Evolutionary conservation across 2,329 filamentous ascomycete genomes (phyloP).

Genomic region (Dryadomyces quercus-mongolicae): DNA sequence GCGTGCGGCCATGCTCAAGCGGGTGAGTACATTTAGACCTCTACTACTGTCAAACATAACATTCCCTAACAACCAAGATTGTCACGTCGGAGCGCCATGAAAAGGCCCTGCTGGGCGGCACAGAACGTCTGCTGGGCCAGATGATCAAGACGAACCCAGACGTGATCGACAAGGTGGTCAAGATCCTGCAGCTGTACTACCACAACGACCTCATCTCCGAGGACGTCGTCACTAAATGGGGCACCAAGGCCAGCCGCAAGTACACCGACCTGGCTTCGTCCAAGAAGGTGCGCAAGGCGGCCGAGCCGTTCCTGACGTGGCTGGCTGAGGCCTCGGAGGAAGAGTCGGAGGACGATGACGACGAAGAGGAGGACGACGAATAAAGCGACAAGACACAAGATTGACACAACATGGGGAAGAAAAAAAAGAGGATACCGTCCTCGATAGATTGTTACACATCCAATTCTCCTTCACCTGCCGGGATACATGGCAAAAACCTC

Average conservation of each 20-base stretch:
- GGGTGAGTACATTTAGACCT: slow-evolving; percentile 38
- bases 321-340: slow-evolving; percentile 61
- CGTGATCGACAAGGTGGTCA: slow-evolving; percentile 62
- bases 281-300: slow-evolving; percentile 91
- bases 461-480: no score
- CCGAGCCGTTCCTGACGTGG: slow-evolving; percentile 90
- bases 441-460: not conserved
- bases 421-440: not conserved
- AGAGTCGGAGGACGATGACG: slow-evolving; percentile 45
- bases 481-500: no score
- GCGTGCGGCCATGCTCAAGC: slow-evolving; percentile 80
- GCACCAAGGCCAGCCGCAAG: slow-evolving; percentile 93
- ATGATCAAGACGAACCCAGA: slow-evolving; percentile 67
- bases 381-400: slow-evolving; percentile 11
- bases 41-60: not conserved
- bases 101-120: slow-evolving; percentile 89
- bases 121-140: slow-evolving; percentile 73
- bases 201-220: slow-evolving; percentile 81
- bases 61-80: slow-evolving; percentile 22
- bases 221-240: slow-evolving; percentile 84
- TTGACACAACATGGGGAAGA: not conserved
- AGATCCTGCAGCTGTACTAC: slow-evolving; percentile 83
- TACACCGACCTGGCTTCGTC: slow-evolving; percentile 82
- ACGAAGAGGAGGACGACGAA: slow-evolving; percentile 41
- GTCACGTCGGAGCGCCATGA: slow-evolving; percentile 87